Percentiles rank a stretch among this genome's conserved stretches.
Evolutionary conservation across 495 filamentous ascomycete genomes (phyloP).

Genomic region (Oidiodendron maius): DNA sequence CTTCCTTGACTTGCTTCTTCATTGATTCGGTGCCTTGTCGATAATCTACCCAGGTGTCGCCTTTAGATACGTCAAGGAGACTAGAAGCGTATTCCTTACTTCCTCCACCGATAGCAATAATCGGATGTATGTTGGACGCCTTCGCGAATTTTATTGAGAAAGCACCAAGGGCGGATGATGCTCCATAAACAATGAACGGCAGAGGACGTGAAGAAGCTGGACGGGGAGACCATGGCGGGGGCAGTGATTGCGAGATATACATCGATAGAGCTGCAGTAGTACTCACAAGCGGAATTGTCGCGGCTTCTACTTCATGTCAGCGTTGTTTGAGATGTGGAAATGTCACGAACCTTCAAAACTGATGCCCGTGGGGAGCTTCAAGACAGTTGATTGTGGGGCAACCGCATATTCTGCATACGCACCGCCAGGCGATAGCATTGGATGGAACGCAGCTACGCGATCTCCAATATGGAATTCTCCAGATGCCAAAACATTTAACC

Average conservation of each 20-base stretch:
- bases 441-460: conserved; percentile 73
- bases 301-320: conserved; percentile 47
- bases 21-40: conserved; percentile 51
- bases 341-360: conserved; percentile 34
- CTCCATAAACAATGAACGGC: conserved; percentile 57
- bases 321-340: background rate
- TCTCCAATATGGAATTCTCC: conserved; percentile 65
- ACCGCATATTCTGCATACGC: conserved; percentile 69
- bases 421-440: conserved; percentile 48
- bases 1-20: conserved; percentile 38
- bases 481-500: conserved; percentile 58
- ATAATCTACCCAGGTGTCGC: conserved; percentile 69
- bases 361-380: conserved; percentile 32
- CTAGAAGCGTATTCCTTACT: conserved; percentile 49
- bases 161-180: conserved; percentile 56
- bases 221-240: conserved; percentile 50
- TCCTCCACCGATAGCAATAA: conserved; percentile 62
- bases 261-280: conserved; percentile 64
- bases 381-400: conserved; percentile 36
- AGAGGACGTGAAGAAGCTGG: conserved; percentile 30
- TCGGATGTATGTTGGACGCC: conserved; percentile 62
- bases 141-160: conserved; percentile 61
- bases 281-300: conserved; percentile 63
- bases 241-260: conserved; percentile 50
- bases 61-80: conserved; percentile 55